Conservation (phyloP, 2,329 filamentous ascomycete species). For the Pyrenochaeta sp. region DNA sequence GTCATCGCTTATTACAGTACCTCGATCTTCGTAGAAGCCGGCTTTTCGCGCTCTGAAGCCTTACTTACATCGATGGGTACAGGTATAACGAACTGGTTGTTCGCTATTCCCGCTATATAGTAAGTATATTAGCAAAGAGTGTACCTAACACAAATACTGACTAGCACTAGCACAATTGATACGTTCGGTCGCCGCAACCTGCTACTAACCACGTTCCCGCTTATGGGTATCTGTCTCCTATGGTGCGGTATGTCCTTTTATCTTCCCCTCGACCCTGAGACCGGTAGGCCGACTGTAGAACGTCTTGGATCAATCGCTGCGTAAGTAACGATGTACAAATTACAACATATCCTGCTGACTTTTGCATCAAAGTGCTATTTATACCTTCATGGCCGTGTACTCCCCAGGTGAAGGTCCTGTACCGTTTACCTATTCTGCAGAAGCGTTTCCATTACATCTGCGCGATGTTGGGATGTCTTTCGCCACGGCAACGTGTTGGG, state of each 20-base stretch:
- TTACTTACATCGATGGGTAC: conserved; percentile 54
- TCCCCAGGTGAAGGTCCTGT: conserved; percentile 42
- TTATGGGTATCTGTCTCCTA: conserved; percentile 54
- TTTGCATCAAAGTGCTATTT: conserved; percentile 49
- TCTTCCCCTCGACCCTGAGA: conserved; percentile 23
- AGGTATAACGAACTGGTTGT: conserved; percentile 56
- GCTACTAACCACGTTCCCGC: conserved; percentile 56
- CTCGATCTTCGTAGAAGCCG: conserved; percentile 43
- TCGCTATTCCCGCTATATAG: conserved; percentile 53
- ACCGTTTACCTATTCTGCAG: conserved; percentile 52
- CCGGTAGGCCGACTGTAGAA: conserved; percentile 18
- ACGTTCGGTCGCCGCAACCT: conserved; percentile 55
- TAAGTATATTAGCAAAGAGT: neutral
- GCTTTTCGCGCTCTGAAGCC: conserved; percentile 47
- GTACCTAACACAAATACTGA: neutral
- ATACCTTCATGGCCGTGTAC: conserved; percentile 61
- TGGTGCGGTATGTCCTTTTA: conserved; percentile 42
- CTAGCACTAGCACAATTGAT: conserved; percentile 54
- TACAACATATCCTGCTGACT: conserved; percentile 12
- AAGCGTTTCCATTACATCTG: conserved; percentile 56
- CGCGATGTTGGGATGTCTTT: conserved; percentile 53
- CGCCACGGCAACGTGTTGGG: conserved; percentile 64
- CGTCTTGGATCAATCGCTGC: conserved; percentile 47
- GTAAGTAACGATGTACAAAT: neutral
- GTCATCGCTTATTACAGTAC: conserved; percentile 40